phyloP scores from a whole-genome alignment of 208 protist species.

The Acanthamoeba lenticulata region DNA sequence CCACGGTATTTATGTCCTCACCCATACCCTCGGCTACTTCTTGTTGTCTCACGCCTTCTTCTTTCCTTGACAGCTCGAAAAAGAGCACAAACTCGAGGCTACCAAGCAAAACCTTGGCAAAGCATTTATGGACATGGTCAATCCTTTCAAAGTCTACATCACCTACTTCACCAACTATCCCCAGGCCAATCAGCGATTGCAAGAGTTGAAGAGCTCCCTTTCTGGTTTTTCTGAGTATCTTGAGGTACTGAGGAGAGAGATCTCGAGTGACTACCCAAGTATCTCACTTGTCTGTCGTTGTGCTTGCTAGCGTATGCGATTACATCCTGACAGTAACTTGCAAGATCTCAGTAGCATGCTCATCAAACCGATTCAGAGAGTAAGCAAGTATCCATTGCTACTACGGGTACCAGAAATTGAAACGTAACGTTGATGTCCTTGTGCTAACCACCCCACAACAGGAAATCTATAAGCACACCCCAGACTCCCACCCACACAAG shows the following conservation, averaged over 20 bases:
- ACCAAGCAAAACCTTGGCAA: neutral
- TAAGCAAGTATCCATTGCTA: neutral
- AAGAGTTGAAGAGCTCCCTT: neutral
- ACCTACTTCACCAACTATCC: slow-evolving; percentile 1
- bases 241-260: neutral
- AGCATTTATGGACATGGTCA: neutral
- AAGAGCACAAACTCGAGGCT: neutral
- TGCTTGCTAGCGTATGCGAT: neutral
- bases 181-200: neutral
- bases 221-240: neutral
- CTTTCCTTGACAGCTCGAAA: neutral
- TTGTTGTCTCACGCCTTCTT: too few relatives aligned
- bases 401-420: neutral
- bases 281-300: neutral
- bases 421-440: neutral
- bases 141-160: slow-evolving; percentile 3
- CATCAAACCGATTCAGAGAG: neutral
- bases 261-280: neutral
- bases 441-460: neutral
- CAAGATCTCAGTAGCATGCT: neutral
- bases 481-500: neutral
- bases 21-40: neutral
- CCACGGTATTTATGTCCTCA: neutral
- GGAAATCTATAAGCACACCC: slow-evolving; percentile 60
- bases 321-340: neutral